Evolutionary conservation across 1,139 yeast genomes (phyloP), one percentile per base, ranked within the genome.

Genomic region (Taiozyma sp.): DNA sequence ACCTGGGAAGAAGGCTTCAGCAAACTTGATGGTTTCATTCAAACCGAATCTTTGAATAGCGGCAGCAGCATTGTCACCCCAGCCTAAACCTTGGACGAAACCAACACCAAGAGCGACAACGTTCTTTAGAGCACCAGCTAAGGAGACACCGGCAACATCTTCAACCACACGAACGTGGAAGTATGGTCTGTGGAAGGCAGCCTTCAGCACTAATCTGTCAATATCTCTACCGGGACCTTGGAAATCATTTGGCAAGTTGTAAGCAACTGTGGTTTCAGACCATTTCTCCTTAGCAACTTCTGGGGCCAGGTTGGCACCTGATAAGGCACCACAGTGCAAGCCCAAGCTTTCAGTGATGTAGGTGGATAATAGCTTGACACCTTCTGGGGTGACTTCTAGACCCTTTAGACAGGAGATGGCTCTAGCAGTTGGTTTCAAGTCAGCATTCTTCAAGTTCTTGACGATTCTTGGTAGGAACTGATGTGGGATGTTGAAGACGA

Each of bases 11-110:
- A 77, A 77, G 45, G 76, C 75, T 63, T 82, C 78, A 43, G 93
- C 90, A 67, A 88, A 88, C 68, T 77, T 77, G 64, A 88, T 83
- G 67, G 83, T 86, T 73, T 88, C 96, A 62, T 80, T 75, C 55
- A 88, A 71, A 45, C 96, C 96, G 58, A 89, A 81, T 73, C 96
- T 82, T 93, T 88, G 89, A 62, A 88, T 80, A 42, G 96, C 96
- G 50, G 96, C 83, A 73, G 88, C 88, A 58, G 96, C 96, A 64
- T 88, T 88, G 70, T 88, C 95, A 68, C 96, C 96, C 96, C 96
- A 88, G 53, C 91, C 95, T 56, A 84, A 78, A 60, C 96, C 96
- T 69, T 86, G 95, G 54, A 88, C 96, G 64, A 88, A 85, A 50
- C 96, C 96, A 47, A 89, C 96, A 54, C 93, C 89, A 64, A 87